Percentiles rank a stretch among this genome's conserved stretches.
phyloP scores from a whole-genome alignment of 2,329 filamentous ascomycete species.

The Scortechinia acanthostroma region DNA sequence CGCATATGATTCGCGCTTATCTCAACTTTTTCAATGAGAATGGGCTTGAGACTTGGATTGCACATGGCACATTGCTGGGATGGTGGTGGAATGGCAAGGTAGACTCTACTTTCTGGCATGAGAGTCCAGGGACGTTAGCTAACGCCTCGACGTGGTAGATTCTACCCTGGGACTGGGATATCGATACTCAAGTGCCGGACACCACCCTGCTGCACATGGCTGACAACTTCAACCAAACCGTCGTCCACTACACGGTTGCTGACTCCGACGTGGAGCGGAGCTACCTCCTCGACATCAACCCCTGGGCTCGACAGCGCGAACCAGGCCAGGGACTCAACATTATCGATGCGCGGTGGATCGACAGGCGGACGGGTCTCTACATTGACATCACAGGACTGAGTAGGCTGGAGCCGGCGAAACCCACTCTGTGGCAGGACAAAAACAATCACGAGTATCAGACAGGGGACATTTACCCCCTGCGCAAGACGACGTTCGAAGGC shows the following conservation, averaged over 20 bases:
- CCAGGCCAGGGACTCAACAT: constrained; percentile 68
- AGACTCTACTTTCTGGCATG: neutral
- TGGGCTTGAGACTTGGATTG: constrained; percentile 76
- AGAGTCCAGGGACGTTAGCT: constrained; percentile 3
- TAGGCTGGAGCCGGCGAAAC: constrained; percentile 53
- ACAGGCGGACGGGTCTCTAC: constrained; percentile 68
- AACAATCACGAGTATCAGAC: constrained; percentile 69
- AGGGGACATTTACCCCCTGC: constrained; percentile 70
- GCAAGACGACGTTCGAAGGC: constrained; percentile 69
- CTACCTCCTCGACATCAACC: constrained; percentile 75
- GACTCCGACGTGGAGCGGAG: constrained; percentile 14
- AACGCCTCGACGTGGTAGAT: constrained; percentile 39
- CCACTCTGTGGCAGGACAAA: constrained; percentile 72
- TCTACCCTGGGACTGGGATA: constrained; percentile 78
- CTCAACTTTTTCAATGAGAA: constrained; percentile 56
- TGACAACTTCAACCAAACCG: constrained; percentile 61
- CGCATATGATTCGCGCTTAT: constrained; percentile 69
- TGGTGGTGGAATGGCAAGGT: constrained; percentile 73
- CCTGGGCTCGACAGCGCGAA: constrained; percentile 52
- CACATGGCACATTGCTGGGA: constrained; percentile 75
- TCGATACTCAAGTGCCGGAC: constrained; percentile 72
- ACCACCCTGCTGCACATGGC: constrained; percentile 61
- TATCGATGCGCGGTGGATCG: constrained; percentile 80
- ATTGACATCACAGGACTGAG: constrained; percentile 76
- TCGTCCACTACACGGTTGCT: constrained; percentile 42